Evolutionary conservation across 176 grass and related monocot species (phyloP), one percentile per base, ranked within the genome.

Genomic region (Puccinellia tenuiflora): DNA sequence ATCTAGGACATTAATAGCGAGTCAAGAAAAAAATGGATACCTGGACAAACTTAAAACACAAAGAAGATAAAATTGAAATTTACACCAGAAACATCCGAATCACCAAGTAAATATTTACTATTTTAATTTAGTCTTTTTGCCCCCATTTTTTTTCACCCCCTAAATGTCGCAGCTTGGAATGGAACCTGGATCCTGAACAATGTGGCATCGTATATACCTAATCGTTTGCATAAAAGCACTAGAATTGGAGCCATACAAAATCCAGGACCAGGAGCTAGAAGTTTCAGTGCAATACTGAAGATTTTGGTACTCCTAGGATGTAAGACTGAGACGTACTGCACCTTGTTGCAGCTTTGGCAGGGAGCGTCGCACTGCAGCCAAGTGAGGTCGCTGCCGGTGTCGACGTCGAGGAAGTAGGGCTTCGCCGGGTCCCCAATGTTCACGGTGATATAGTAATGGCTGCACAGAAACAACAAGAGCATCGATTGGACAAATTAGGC

Each of bases 361-460:
- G 96, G 96, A 2, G 93, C 93, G 60, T 98, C 89, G 42, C 96
- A 98, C 53, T n/a, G n/a, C n/a, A n/a, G n/a, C n/a, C n/a, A n/a
- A n/a, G n/a, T n/a, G n/a, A n/a, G n/a, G n/a, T n/a, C n/a, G n/a
- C n/a, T n/a, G n/a, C n/a, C n/a, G n/a, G n/a, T n/a, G n/a, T n/a
- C n/a, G n/a, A 98, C 85, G 34, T 98, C 96, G 25, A 98, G 79
- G 80, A 86, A 93, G 83, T 95, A 95, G 1, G 92, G 87, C 76
- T 93, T 98, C 1, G 93, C 86, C 1, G 96, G 96, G 57, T 95
- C 64, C 66, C 96, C 96, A 28, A 98, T 98, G 61, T n/a, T 88
- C 93, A 98, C 88, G 28, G 83, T 76, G 20, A 85, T 80, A 79
- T 88, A 90, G 79, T 83, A 98, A n/a, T 88, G 63, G 31, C 96